Percentiles rank a stretch among this genome's conserved stretches.
Conservation (phyloP, 148 eudicot genomes). For the Heliosperma pusillum region DNA sequence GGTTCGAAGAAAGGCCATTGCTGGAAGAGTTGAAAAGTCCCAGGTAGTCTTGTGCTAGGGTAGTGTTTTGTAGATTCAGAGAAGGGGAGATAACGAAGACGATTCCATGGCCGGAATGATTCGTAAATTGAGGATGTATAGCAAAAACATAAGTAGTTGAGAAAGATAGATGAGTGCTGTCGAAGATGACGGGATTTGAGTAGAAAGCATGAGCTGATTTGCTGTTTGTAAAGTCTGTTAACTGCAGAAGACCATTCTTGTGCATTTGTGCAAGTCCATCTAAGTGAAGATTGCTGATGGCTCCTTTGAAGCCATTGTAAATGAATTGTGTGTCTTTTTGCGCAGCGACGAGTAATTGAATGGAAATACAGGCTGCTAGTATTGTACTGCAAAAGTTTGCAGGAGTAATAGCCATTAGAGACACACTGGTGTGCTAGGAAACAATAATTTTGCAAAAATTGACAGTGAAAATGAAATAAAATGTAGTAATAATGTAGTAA, state of each 20-base stretch:
- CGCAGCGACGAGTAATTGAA: background rate
- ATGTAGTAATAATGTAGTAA: too few relatives aligned
- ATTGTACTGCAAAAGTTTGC: too few relatives aligned
- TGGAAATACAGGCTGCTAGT: too few relatives aligned
- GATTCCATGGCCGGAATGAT: slow-evolving; percentile 28
- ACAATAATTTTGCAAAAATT: too few relatives aligned
- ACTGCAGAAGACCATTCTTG: slow-evolving; percentile 26
- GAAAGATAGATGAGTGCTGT: slow-evolving; percentile 5
- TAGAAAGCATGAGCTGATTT: slow-evolving; percentile 27
- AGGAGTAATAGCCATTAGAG: too few relatives aligned
- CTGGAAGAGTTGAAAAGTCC: slow-evolving; percentile 27
- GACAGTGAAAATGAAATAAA: too few relatives aligned
- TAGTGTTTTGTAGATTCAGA: slow-evolving; percentile 16
- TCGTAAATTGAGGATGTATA: slow-evolving; percentile 24
- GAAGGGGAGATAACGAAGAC: slow-evolving; percentile 33
- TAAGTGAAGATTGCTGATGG: slow-evolving; percentile 18
- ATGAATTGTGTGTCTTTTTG: slow-evolving; percentile 25
- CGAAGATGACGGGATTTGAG: slow-evolving; percentile 20
- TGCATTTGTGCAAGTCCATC: slow-evolving; percentile 27
- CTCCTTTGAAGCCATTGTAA: slow-evolving; percentile 28
- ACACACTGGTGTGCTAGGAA: too few relatives aligned
- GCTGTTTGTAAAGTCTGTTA: slow-evolving; percentile 20
- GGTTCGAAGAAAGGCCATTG: slow-evolving; percentile 24
- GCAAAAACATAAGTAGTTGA: slow-evolving; percentile 27
- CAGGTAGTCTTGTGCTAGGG: slow-evolving; percentile 24